phyloP scores from a whole-genome alignment of 345 rosid species.

The Bruguiera parviflora region DNA sequence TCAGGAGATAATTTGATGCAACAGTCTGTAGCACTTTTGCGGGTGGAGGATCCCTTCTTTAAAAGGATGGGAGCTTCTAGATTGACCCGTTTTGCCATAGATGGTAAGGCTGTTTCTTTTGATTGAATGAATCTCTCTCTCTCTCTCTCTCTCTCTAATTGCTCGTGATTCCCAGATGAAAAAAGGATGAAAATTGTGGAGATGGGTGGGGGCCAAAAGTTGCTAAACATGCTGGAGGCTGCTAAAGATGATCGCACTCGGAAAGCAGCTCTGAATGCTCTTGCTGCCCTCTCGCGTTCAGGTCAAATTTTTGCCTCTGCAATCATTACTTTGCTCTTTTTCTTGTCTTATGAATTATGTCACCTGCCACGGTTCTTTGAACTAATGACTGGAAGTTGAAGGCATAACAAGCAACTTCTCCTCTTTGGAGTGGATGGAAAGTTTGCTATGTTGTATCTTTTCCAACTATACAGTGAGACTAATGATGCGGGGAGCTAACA shows the following conservation, averaged over 20 bases:
- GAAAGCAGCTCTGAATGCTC: constrained; percentile 78
- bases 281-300: constrained; percentile 63
- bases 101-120: constrained; percentile 41
- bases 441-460: not conserved
- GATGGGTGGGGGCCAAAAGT: constrained; percentile 82
- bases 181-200: constrained; percentile 89
- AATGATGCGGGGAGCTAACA: not conserved
- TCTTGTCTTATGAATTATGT: not conserved
- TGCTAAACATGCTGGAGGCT: constrained; percentile 63
- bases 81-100: constrained; percentile 74
- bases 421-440: not conserved
- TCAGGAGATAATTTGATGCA: constrained; percentile 82
- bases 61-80: constrained; percentile 92
- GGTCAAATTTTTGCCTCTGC: constrained; percentile 23
- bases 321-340: not conserved
- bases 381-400: too few species aligned
- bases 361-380: too few species aligned
- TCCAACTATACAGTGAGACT: not conserved
- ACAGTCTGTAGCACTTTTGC: constrained; percentile 82
- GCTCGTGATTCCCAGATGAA: constrained; percentile 43
- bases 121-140: not conserved
- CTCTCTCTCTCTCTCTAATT: not conserved
- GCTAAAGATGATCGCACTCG: constrained; percentile 80
- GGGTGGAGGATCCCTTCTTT: constrained; percentile 85
- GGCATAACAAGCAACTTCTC: too few species aligned